These are phyloP conservation scores for Misopates orontium DNA, from an alignment of 257 asterid genomes.

Conservation along the genomic window DNA sequence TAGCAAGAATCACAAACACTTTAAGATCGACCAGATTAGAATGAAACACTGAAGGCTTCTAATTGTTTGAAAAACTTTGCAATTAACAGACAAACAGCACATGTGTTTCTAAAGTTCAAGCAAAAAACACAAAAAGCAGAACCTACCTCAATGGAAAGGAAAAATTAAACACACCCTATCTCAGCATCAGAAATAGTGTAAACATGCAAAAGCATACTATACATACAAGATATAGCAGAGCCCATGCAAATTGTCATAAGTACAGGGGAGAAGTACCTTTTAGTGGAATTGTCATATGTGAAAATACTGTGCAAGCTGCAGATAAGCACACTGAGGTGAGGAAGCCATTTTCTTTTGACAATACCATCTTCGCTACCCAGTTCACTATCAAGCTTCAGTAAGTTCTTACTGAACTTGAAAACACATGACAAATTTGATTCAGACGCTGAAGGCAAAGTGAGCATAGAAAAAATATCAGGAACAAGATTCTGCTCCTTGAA, in stretches of 20 bases:
- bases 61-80: not conserved
- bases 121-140: not conserved
- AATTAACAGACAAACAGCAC: not conserved
- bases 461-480: constrained; percentile 77
- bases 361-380: constrained; percentile 46
- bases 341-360: constrained; percentile 54
- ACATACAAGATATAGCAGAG: not conserved
- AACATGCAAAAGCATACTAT: constrained; percentile 3
- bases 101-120: not conserved
- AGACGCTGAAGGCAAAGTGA: constrained; percentile 70
- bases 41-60: not conserved
- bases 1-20: constrained; percentile 2
- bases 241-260: not conserved
- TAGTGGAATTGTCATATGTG: constrained; percentile 43
- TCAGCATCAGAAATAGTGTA: constrained; percentile 1
- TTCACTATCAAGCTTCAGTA: constrained; percentile 72
- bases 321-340: constrained; percentile 69
- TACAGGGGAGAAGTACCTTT: constrained; percentile 51
- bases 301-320: constrained; percentile 60
- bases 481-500: constrained; percentile 65
- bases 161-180: not conserved
- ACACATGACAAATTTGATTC: constrained; percentile 61
- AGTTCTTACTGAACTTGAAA: constrained; percentile 74
- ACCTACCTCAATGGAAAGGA: not conserved
- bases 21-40: no score